These are phyloP conservation scores for Zancudomyces culisetae DNA, from an alignment of 371 early-diverging fungal species.

Conservation along the genomic window DNA sequence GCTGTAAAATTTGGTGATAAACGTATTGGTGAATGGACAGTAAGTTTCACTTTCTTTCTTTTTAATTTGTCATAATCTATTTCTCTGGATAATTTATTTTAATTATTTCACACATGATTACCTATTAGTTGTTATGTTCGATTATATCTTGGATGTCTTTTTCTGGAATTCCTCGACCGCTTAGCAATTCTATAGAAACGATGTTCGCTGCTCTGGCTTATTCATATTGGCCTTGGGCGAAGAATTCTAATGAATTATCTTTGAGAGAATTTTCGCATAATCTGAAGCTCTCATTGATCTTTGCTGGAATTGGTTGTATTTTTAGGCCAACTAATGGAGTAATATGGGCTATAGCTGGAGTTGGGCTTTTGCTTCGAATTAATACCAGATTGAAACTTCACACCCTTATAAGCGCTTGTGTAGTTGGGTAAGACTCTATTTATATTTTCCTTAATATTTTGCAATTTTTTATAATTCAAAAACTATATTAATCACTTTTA, in stretches of 20 bases:
- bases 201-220: slow-evolving; percentile 15
- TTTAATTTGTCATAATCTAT: neutral
- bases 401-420: slow-evolving; percentile 4
- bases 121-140: slow-evolving; percentile 41
- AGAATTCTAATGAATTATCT: too few relatives aligned
- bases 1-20: slow-evolving; percentile 33
- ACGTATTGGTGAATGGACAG: slow-evolving; percentile 36
- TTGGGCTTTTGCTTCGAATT: slow-evolving; percentile 24
- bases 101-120: neutral
- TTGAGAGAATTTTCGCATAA: too few relatives aligned
- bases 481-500: too few relatives aligned
- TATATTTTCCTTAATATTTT: neutral
- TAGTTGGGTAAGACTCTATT: slow-evolving; percentile 3
- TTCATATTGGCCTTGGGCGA: slow-evolving; percentile 21
- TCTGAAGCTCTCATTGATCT: slow-evolving; percentile 29
- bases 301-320: slow-evolving; percentile 58
- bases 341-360: slow-evolving; percentile 57
- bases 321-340: slow-evolving; percentile 70
- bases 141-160: slow-evolving; percentile 65
- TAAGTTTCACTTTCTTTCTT: slow-evolving; percentile 17
- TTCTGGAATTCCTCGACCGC: slow-evolving; percentile 31
- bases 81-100: neutral
- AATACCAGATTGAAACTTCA: slow-evolving; percentile 3
- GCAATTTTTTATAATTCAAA: neutral
- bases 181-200: slow-evolving; percentile 25